These are phyloP conservation scores for Auriscalpium vulgare DNA, from an alignment of 768 basidiomycete species.

Conservation along the genomic window DNA sequence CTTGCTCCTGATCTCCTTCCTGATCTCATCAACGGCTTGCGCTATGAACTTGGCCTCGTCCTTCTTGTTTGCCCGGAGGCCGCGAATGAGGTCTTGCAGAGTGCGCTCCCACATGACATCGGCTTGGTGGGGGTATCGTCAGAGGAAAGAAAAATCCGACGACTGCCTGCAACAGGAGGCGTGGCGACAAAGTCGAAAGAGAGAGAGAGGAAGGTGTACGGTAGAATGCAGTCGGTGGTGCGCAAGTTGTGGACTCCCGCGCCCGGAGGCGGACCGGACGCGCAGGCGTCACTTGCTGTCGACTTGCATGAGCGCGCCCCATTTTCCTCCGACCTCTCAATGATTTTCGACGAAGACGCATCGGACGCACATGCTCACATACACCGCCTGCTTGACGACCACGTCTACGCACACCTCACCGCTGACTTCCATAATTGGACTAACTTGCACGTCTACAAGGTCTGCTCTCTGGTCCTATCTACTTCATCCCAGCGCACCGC, in stretches of 20 bases:
- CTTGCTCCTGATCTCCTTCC: conserved; percentile 82
- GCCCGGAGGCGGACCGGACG: too few relatives aligned
- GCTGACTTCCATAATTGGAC: conserved; percentile 6
- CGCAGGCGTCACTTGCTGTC: too few relatives aligned
- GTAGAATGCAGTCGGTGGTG: too few relatives aligned
- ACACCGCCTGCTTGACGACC: conserved; percentile 10
- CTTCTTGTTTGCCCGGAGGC: conserved; percentile 90
- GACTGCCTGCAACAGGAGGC: too few relatives aligned
- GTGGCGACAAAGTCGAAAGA: too few relatives aligned
- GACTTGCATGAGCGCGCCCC: too few relatives aligned
- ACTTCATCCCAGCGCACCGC: neutral
- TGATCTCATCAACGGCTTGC: conserved; percentile 89
- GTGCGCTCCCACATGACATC: conserved; percentile 88
- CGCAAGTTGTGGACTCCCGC: too few relatives aligned
- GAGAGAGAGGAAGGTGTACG: too few relatives aligned
- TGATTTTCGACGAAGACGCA: neutral
- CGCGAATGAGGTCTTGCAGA: conserved; percentile 90
- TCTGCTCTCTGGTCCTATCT: neutral
- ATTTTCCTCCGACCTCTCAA: too few relatives aligned
- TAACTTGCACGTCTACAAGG: conserved; percentile 10
- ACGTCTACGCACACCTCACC: conserved; percentile 6
- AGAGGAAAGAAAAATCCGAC: conserved; percentile 15
- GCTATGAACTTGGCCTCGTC: conserved; percentile 90
- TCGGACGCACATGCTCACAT: conserved; percentile 14
- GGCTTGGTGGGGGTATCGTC: conserved; percentile 13